Base-by-base conservation (phyloP, 495 filamentous ascomycete species). In the Poronia punctata region DNA sequence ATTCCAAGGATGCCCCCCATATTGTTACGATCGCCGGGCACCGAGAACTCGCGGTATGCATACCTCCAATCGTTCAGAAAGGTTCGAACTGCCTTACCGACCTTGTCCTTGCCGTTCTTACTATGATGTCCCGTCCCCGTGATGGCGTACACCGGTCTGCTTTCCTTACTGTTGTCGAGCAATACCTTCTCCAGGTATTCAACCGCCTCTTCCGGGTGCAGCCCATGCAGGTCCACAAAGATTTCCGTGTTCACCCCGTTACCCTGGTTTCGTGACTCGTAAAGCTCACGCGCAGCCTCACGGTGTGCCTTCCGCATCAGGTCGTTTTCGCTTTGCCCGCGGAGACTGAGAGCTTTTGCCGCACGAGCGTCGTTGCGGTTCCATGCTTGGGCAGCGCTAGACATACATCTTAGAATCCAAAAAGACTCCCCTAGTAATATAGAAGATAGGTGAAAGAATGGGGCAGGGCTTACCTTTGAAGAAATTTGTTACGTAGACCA, bases 101-200 rank as follows among this genome's bases (percentile, higher is more conserved):
- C 83, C 63, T 99, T 99, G 59, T 99, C 93, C 61, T 96, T 97
- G 48, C 92, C 92, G 54, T 94, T 92, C 70, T 97, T 97, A 49
- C 87, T 94, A 57, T 97, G 93, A 53, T 99, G 93, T 7, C 90
- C 90, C 5, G 92, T 96, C 42, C 92, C 92, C 3, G 88, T 95
- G 53, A 97, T 97, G 32, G 88, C 89, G 52, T 97, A 99, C 20
- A 97, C 75, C 2, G 89, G 82, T n/a, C 74, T 72, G 30, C 65
- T 68, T 35, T 83, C 82, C 34, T 78, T 72, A 45, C 75, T 71
- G 46, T 96, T 88, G 55, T 92, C 86, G 22, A 86, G 67, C 24
- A 98, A 78, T 12, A 93, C 80, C 25, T 79, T 76, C 59, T 94
- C 88, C 3, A 99, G 76, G 53, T 96, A 97, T 51, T 92, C 86